These are phyloP conservation scores for Cocos nucifera DNA, from an alignment of 176 grass and related monocot species.

Conservation along the genomic window DNA sequence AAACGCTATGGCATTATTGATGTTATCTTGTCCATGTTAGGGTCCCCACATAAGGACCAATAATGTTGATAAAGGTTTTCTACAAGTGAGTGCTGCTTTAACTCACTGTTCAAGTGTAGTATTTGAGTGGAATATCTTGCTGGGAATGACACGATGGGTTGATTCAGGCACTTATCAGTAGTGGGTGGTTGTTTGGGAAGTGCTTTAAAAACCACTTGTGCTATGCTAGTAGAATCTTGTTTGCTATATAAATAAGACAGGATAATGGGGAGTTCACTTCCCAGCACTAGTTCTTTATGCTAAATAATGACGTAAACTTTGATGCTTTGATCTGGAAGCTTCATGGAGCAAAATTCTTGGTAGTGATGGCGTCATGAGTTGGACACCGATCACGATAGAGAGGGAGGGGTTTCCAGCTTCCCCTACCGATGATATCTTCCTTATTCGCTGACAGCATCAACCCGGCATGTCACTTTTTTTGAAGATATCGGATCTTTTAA, in stretches of 20 bases:
- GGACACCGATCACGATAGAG: slow-evolving; percentile 18
- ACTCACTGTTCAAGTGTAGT: not conserved
- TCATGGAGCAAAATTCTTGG: not conserved
- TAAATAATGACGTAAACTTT: slow-evolving; percentile 14
- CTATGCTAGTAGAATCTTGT: slow-evolving; percentile 7
- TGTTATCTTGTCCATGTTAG: not conserved
- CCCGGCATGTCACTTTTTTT: not conserved
- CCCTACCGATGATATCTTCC: slow-evolving; percentile 12
- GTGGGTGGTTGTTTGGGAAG: slow-evolving; percentile 8
- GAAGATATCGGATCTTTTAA: slow-evolving; percentile 11
- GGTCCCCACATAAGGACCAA: slow-evolving; percentile 1
- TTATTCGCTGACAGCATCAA: not conserved
- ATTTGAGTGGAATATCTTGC: slow-evolving; percentile 1
- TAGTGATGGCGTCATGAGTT: slow-evolving; percentile 20
- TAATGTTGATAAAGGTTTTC: not conserved
- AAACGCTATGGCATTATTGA: too few species aligned
- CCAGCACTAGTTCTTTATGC: slow-evolving; percentile 5
- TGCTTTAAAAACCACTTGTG: slow-evolving; percentile 13
- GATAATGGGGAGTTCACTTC: slow-evolving; percentile 17
- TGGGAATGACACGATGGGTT: not conserved
- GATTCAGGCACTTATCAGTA: not conserved
- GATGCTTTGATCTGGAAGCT: slow-evolving; percentile 6
- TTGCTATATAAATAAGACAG: slow-evolving; percentile 9
- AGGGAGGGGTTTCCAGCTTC: slow-evolving; percentile 13
- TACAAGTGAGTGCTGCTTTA: slow-evolving; percentile 3